Evolutionary conservation across 2,329 filamentous ascomycete genomes (phyloP).

Genomic region (Ascochyta viciae-villosae): DNA sequence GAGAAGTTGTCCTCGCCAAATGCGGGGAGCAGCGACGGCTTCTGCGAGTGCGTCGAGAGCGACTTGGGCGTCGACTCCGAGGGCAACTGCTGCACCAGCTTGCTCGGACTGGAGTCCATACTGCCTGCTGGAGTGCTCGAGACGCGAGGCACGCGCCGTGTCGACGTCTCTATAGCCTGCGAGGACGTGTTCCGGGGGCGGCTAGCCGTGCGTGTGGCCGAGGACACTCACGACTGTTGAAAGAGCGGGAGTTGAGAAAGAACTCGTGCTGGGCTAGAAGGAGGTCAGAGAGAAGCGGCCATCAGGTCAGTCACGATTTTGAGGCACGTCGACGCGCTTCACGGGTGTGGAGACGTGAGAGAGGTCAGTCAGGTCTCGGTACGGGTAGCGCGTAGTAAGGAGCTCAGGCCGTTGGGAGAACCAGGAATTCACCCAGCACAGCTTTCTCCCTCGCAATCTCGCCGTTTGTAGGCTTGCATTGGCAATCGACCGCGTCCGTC

Average conservation of each 20-base stretch:
- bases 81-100: constrained; percentile 35
- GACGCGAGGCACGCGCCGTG: constrained; percentile 43
- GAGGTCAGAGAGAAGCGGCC: constrained; percentile 43
- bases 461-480: constrained; percentile 4
- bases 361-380: constrained; percentile 22
- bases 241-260: constrained; percentile 21
- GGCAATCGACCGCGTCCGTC: background rate
- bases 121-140: constrained; percentile 24
- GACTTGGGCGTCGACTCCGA: constrained; percentile 34
- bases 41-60: constrained; percentile 58
- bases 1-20: constrained; percentile 72
- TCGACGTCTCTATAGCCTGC: constrained; percentile 27
- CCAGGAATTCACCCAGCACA: constrained; percentile 28
- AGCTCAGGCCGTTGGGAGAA: constrained; percentile 34
- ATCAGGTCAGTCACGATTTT: constrained; percentile 45
- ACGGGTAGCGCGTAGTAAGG: constrained; percentile 23
- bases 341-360: constrained; percentile 34
- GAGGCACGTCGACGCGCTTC: constrained; percentile 38
- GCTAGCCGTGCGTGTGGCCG: constrained; percentile 30
- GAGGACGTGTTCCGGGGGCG: constrained; percentile 35
- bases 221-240: constrained; percentile 26
- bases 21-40: constrained; percentile 74
- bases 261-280: constrained; percentile 23
- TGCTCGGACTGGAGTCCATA: constrained; percentile 45
- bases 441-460: constrained; percentile 20